Percentiles rank a stretch among this genome's conserved stretches.
These are phyloP conservation scores for Metroxylon sagu DNA, from an alignment of 176 grass and related monocot genomes.

Conservation along the genomic window DNA sequence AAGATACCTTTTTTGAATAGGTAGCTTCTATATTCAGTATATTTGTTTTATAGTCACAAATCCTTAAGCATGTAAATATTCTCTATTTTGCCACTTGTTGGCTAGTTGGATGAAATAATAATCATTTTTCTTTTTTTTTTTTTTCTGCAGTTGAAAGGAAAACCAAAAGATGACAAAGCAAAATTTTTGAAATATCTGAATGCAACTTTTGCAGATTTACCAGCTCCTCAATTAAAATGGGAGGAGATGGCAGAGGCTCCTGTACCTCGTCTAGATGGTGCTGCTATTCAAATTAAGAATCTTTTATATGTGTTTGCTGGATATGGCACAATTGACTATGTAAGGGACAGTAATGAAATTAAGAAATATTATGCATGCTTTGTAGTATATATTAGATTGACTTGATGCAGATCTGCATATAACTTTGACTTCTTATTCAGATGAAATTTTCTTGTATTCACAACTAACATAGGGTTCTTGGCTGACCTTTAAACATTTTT, in stretches of 20 bases:
- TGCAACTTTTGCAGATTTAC: constrained; percentile 63
- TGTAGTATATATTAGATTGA: too few relatives aligned
- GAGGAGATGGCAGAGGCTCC: constrained; percentile 73
- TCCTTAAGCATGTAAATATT: too few relatives aligned
- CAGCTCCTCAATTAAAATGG: constrained; percentile 49
- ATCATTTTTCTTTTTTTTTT: background rate
- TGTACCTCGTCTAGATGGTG: constrained; percentile 71
- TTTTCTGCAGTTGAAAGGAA: constrained; percentile 27
- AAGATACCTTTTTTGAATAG: too few relatives aligned
- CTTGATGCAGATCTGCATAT: too few relatives aligned
- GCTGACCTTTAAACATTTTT: too few relatives aligned
- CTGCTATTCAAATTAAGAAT: constrained; percentile 56
- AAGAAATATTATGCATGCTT: too few relatives aligned
- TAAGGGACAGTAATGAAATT: constrained; percentile 16
- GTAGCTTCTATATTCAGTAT: too few relatives aligned
- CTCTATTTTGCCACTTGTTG: too few relatives aligned
- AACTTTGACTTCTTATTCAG: too few relatives aligned
- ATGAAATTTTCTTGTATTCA: too few relatives aligned
- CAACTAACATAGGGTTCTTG: too few relatives aligned
- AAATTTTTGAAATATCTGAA: constrained; percentile 24
- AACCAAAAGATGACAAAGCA: constrained; percentile 5
- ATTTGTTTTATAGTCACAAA: too few relatives aligned
- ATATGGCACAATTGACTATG: constrained; percentile 68
- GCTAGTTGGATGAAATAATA: background rate
- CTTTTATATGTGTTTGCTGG: constrained; percentile 74